Base-by-base conservation (phyloP, 306 rosid species). In the Arachis hypogaea region DNA sequence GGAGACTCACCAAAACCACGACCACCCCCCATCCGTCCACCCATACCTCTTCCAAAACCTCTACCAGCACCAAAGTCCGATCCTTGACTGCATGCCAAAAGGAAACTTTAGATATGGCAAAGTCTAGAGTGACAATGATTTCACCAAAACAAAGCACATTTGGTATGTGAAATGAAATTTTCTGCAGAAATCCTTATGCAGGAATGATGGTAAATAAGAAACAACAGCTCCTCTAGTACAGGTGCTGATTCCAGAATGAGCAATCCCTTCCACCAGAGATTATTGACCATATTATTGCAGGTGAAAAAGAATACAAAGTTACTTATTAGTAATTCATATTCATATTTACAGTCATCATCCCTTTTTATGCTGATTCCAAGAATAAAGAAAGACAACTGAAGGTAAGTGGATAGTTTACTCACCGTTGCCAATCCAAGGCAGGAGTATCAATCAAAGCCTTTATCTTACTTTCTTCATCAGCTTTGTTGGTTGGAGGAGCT, bases 371-470 rank as follows among this genome's bases (percentile, higher is more conserved):
- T 38, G 14, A 80, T 51, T 49, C 22, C 59, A 49, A 16, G 42
- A 29, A 63, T 43, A n/a, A 57, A 55, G 74, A 38, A 63, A 63
- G 28, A 80, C 55, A 59, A 14, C 38, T 30, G 44, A 56, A 52
- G 28, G 16, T 12, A 69, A 28, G 76, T 66, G 33, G 57, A 59
- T 66, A 75, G 78, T 57, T 68, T 71, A 79, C 92, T 67, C 74
- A 95, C 99, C 83, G 87, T 59, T 92, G 98, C 99, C 99, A 95
- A 75, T 92, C 98, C 88, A 95, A 78, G 59, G 93, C 88, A 43
- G 99, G 89, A 71, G 89, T 87, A 16, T 90, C 99, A 51, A 95
- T 85, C 67, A 95, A 77, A 16, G 98, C 99, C 88, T 88, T 87
- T 66, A 95, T 78, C 90, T 95, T 95, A 88, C 92, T 92, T 49